phyloP scores from a whole-genome alignment of 2,329 filamentous ascomycete genomes.

The Tolypocladium paradoxum region DNA sequence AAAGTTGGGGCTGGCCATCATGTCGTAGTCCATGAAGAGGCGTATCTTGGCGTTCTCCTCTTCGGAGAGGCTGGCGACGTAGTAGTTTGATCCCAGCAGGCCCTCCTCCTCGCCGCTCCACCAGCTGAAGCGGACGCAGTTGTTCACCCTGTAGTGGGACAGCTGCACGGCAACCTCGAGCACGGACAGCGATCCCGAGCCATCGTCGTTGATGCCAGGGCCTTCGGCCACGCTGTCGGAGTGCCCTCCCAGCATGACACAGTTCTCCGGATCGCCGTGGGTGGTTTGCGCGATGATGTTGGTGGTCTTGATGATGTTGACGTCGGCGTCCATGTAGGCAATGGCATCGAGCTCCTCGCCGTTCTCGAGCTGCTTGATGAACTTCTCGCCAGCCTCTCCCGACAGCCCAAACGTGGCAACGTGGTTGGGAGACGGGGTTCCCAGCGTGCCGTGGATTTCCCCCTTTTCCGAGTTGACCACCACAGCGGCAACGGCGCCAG shows the following conservation, averaged over 20 bases:
- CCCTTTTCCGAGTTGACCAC: slow-evolving; percentile 65
- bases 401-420: slow-evolving; percentile 60
- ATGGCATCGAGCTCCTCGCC: slow-evolving; percentile 41
- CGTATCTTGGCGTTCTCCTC: slow-evolving; percentile 54
- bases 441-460: slow-evolving; percentile 56
- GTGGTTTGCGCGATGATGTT: slow-evolving; percentile 55
- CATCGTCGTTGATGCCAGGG: slow-evolving; percentile 70
- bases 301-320: slow-evolving; percentile 40
- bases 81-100: slow-evolving; percentile 52
- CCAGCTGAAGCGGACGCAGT: slow-evolving; percentile 58
- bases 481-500: slow-evolving; percentile 60
- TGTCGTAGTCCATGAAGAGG: slow-evolving; percentile 61
- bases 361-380: slow-evolving; percentile 41
- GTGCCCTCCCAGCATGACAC: slow-evolving; percentile 55
- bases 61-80: slow-evolving; percentile 40
- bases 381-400: slow-evolving; percentile 43
- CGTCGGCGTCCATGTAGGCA: slow-evolving; percentile 48
- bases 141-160: slow-evolving; percentile 46
- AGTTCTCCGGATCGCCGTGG: slow-evolving; percentile 49
- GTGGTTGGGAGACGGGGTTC: slow-evolving; percentile 45
- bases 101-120: slow-evolving; percentile 60
- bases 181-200: slow-evolving; percentile 52
- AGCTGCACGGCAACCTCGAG: slow-evolving; percentile 53
- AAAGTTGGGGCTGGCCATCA: slow-evolving; percentile 57
- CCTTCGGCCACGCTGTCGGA: slow-evolving; percentile 52